Evolutionary conservation across 2,329 filamentous ascomycete genomes (phyloP), one percentile per base, ranked within the genome.

Genomic region (Fonsecaea pedrosoi): DNA sequence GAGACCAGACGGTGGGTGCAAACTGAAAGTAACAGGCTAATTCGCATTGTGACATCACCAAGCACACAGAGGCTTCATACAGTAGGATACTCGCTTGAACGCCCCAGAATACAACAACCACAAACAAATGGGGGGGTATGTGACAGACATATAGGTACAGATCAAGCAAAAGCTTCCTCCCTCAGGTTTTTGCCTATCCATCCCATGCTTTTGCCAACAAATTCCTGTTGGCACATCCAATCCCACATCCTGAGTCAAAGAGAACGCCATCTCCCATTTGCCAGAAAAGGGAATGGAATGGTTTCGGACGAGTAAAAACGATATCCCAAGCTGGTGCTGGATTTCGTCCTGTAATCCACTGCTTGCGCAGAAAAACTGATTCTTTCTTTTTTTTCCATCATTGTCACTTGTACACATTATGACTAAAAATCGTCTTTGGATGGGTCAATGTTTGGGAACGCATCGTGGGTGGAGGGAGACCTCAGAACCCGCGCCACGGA

Each of bases 401-500:
- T 62, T 59, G 56, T 63, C 62, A 37, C 59, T 55, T 55, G 61
- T 69, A 64, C 60, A 65, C 66, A 68, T 68, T 68, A 65, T 63
- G 58, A 63, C 42, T 60, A 60, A 62, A 64, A 50, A 18, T 32
- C 32, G 42, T 40, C 57, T 58, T 34, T 30, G 13, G 2, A 54
- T 18, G 45, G 34, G 54, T 30, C 37, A 37, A 12, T 21, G 21
- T 18, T 53, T n/a, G 35, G 35, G 10, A 48, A 32, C 30, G 21
- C 42, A 45, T 55, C 50, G 4, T 34, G 4, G 25, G 21, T 10
- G 15, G 6, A n/a, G 50, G 37, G 21, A 18, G 25, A 25, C 50
- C 35, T 68, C 57, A 70, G 35, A 70, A 70, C 35, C 68, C 68
- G 48, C 68, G 60, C 68, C 68, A 70, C n/a, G 66, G 66, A 57